Base-by-base conservation (phyloP, 257 asterid genomes). In the Nicotiana undulata region DNA sequence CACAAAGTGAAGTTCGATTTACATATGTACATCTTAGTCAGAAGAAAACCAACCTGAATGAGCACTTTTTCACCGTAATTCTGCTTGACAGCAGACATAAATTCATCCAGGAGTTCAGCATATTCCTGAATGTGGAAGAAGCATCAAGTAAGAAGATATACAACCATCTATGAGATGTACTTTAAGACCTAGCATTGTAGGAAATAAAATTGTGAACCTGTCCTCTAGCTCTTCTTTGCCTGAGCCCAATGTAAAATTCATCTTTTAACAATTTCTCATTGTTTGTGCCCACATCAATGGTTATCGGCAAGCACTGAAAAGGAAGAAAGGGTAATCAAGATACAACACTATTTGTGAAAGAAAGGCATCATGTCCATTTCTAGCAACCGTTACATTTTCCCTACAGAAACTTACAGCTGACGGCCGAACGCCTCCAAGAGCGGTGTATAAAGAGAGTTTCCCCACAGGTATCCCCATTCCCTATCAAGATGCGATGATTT, bases 381-480 rank as follows among this genome's bases (percentile, higher is more conserved):
- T 74, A 26, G 51, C 24, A 74, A 34, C 40, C 49, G 56, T 63
- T 11, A 80, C 16, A 22, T 32, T 44, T 22, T 34, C 63, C 70
- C 29, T 3, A 56, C 12, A 75, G 78, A 49, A 8, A 85, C 88
- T 81, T 85, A 87, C 90, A 40, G 94, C 92, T 24, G 98, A 95
- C 55, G 98, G 98, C 31, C 97, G 97, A 82, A 95, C 87, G 31
- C 98, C 98, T 78, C 98, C 98, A 79, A 95, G 98, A 81, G 98
- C 98, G 9, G 98, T 85, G 83, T 95, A 93, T 78, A 95, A 82
- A 81, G 98, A 92, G 58, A 95, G 94, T 81, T 95, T 95, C 63
- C 98, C 98, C 1, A 95, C 97, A 8, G 98, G 98, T 77, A 95
- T 95, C 37, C 98, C 98, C 98, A 95, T 95, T 88, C 98, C 98